Base-by-base conservation (phyloP, 768 basidiomycete species). In the Leccinum olivaceopallidum region DNA sequence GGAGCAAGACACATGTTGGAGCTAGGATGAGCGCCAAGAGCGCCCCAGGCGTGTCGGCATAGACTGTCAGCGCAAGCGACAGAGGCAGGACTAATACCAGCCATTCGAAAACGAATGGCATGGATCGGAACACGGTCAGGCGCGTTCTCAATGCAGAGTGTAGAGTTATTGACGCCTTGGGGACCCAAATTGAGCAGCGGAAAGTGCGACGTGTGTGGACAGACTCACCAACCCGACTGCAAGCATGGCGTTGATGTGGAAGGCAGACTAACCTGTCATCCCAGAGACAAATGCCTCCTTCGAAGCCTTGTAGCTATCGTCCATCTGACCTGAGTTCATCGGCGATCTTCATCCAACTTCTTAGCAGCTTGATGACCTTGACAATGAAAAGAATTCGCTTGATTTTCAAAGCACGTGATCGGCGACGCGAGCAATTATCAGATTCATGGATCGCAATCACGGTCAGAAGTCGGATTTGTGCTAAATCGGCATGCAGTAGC, bases 271-370 rank as follows among this genome's bases (percentile, higher is more conserved):
- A 2, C 94, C 94, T 1, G 80, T 81, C 74, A 81, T 83, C 42
- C 85, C 84, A 7, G 91, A 86, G 42, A 94, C 88, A 68, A 95
- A 96, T 0, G 83, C 84, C 76, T 93, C 90, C 73, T 96, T 96
- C 9, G 81, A 84, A 8, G 79, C 65, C 72, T 92, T 94, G 81
- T 95, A 95, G 51, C 60, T 24, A 42, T 53, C 16, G 57, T 60
- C 57, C 72, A 67, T 72, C 28, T 60, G 53, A 14, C 14, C n/a
- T 49, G 53, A n/a, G 20, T 20, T 30, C 42, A 49, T 50, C 13
- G 26, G 6, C 5, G 34, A 28, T 2, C 32, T n/a, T 22, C 36
- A 22, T 42, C 14, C 18, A 47, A 47, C 44, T 20, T 47, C 9
- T 30, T 9, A 30, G 30, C 30, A 30, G 2, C 30, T 10, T 10